Base-by-base conservation (phyloP, 768 basidiomycete species). In the Phaffia tasmanica region DNA sequence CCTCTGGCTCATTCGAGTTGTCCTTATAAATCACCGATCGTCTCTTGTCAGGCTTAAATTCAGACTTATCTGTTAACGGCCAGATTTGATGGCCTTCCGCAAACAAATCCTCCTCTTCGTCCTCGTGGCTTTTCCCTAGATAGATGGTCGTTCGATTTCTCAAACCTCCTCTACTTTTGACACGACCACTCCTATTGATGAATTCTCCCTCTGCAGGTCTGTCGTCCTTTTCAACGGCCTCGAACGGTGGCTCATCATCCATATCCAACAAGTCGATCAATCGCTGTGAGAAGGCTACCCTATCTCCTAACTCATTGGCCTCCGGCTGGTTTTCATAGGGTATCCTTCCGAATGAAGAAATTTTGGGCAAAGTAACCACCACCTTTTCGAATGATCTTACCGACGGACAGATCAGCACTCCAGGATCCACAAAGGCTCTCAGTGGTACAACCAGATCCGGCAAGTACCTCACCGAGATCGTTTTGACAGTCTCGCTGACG, bases 401-500 rank as follows among this genome's bases (percentile, higher is more conserved):
- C 35, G 35, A 42, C 11, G 35, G 35, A 42, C 35, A 4, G 11
- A 42, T 42, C 35, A 42, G 35, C 35, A 42, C 35, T 11, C 35
- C 35, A 4, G 35, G 35, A 42, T 42, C 35, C 11, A 42, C 35
- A 42, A 42, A 42, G 35, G 35, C 35, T 42, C 35, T 42, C 35
- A 42, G 35, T 11, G 35, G 35, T 42, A 42, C 35, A 4, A 11
- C 11, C 6, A 42, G 46, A 15, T 63, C 32, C 21, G 55, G 27
- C 29, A 71, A 35, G 57, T 69, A 71, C 23, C 70, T 59, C n/a
- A 71, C 57, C 6, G 51, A 25, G 42, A 71, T 23, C 5, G 51
- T 57, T 2, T 57, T 51, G 3, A 50, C 69, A 3, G 55, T 62
- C 25, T 62, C 48, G 3, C 32, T 49, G 16, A 71, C 27, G 11